Evolutionary conservation across 495 filamentous ascomycete species (phyloP), one percentile per base, ranked within the genome.

Genomic region (Cudoniella acicularis): DNA sequence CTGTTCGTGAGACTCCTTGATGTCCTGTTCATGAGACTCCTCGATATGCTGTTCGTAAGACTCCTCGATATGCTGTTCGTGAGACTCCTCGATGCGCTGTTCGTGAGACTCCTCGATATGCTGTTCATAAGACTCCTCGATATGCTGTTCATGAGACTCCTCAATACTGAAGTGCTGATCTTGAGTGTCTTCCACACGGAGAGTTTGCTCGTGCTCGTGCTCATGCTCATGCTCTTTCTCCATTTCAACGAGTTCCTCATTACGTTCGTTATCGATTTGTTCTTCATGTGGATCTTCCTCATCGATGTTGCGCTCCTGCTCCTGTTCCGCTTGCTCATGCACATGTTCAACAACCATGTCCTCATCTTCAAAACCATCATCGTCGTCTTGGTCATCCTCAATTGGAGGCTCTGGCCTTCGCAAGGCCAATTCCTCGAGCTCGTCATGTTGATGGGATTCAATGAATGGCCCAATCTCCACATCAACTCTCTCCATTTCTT

Each of bases 401-500:
- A 47, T 0, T 74, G 70, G 26, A 70, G 67, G 27, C 49, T 30
- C 30, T 61, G 63, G 26, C 26, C 68, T 67, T 18, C 66, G 20
- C 2, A 64, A 70, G 27, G 70, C 74, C 3, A 81, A 68, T 10
- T 66, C 67, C 56, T 78, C 76, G 11, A 82, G 60, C 62, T 82
- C 78, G 3, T 61, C 65, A 49, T 72, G 74, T 18, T 80, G 47
- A 8, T 54, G 49, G 0, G 66, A 43, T 18, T 79, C 77, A 16
- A 83, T 74, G 26, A 77, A 70, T 11, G 91, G 85, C 56, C 87
- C 85, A 60, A 98, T 83, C 68, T 98, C 94, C 0, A 95, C 88
- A 72, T 98, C 94, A 8, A 98, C 90, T 26, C 92, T 82, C 72
- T 98, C 94, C 94, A 98, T 98, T 69, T 97, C 92, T 54, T 81